A percentile compares a stretch with the other conserved stretches of the same genome.
phyloP scores from a whole-genome alignment of 441 rosid species.

The Populus trichocarpa region DNA sequence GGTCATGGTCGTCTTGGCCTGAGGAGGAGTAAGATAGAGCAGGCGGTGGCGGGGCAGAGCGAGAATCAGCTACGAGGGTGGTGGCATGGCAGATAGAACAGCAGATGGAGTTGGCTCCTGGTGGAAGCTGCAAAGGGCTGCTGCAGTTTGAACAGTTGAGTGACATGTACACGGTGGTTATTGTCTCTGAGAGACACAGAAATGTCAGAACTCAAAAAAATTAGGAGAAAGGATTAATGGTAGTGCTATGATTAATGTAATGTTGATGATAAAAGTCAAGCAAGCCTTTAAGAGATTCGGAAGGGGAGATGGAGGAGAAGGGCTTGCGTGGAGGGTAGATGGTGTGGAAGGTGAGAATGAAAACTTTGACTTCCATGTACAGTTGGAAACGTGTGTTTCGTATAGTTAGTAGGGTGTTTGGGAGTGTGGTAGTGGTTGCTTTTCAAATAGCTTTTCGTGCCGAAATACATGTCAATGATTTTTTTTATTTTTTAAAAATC shows the following conservation, averaged over 20 bases:
- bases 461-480: no score
- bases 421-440: no score
- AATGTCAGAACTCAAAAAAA: neutral
- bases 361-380: neutral
- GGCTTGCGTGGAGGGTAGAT: neutral
- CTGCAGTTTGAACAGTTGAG: conserved; percentile 74
- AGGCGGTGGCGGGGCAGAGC: conserved; percentile 34
- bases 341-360: neutral
- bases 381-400: neutral
- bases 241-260: no score
- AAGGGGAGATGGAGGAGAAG: neutral
- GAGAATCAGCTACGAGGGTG: conserved; percentile 60
- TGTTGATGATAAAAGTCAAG: neutral
- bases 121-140: conserved; percentile 65
- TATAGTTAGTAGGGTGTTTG: no score
- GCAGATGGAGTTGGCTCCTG: conserved; percentile 69
- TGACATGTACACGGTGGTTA: conserved; percentile 33
- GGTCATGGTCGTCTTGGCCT: neutral
- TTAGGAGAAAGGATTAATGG: neutral
- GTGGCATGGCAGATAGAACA: conserved; percentile 76
- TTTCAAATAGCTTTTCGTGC: no score
- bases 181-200: neutral
- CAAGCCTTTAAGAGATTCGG: neutral
- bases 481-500: no score
- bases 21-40: conserved; percentile 13